These are phyloP conservation scores for Spathaspora passalidarum DNA, from an alignment of 805 yeast species.

Conservation along the genomic window DNA sequence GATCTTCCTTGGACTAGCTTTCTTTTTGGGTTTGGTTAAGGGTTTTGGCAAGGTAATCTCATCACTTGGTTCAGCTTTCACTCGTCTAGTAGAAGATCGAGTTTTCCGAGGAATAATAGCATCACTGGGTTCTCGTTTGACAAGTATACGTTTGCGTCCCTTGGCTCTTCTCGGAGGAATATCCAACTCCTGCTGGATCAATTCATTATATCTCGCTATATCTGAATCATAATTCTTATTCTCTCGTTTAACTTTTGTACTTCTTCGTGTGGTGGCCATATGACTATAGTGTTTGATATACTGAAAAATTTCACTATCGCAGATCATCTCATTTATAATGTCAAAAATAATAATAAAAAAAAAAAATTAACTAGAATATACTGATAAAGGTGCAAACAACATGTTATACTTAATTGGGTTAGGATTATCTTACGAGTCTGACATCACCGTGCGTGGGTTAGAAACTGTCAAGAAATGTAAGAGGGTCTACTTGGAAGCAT, in stretches of 20 bases:
- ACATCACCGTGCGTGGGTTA: constrained; percentile 92
- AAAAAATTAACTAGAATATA: neutral
- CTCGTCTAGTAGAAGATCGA: too few species aligned
- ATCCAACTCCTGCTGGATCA: constrained; percentile 17
- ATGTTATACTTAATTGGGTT: constrained; percentile 92
- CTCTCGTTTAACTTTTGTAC: neutral
- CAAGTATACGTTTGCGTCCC: neutral
- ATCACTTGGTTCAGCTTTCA: too few species aligned
- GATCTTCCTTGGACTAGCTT: too few species aligned
- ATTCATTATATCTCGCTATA: constrained; percentile 16
- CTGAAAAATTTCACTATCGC: neutral
- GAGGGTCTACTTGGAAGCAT: constrained; percentile 92
- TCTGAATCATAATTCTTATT: constrained; percentile 12
- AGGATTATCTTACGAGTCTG: constrained; percentile 85
- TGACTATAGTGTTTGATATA: too few species aligned
- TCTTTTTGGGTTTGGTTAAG: too few species aligned
- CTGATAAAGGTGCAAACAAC: constrained; percentile 5
- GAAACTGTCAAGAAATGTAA: constrained; percentile 80
- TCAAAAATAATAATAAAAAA: neutral
- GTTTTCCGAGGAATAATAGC: neutral
- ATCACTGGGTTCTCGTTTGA: neutral
- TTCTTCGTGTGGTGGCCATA: neutral
- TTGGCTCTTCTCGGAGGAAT: constrained; percentile 22
- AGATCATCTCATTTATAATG: neutral
- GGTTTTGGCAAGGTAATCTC: too few species aligned